Evolutionary conservation across 2,329 filamentous ascomycete genomes (phyloP), one percentile per base, ranked within the genome.

Genomic region (Cladosporium oxysporum): DNA sequence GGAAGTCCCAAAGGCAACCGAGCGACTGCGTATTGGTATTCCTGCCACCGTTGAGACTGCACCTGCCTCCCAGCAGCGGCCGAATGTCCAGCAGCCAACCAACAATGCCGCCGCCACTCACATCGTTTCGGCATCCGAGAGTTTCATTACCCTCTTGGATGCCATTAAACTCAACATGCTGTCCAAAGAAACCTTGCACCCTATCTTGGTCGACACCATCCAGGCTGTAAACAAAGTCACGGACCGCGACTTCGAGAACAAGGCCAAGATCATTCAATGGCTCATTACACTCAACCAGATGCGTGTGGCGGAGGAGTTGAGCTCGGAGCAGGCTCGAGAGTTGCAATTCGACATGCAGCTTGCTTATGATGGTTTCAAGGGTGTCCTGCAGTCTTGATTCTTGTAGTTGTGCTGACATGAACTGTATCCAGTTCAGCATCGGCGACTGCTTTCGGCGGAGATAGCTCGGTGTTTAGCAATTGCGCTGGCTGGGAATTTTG

Each of bases 231-330:
- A 98, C 80, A 95, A 96, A 75, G 95, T 99, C 69, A 97, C 94
- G 3, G 93, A 96, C 76, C 87, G 90, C 69, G 94, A 98, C 74
- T 99, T 99, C 76, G 93, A 98, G 71, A 93, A 90, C 76, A 90
- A 96, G 71, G 93, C 91, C 72, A 98, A 98, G 84, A 98, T 99
- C 72, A 93, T 99, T 65, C 93, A 97, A 78, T 99, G 95, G 95
- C 84, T 99, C 71, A 99, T 99, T 73, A 91, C 92, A 7, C 83
- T 99, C 69, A 99, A 99, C 76, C 93, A 97, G 80, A 98, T 99
- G 95, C 92, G 92, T 75, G 95, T 93, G 10, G 93, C 92, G 1
- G 93, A 98, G 74, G 93, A 97, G 77, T 79, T 99, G 71, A 90
- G 86, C 71, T 91, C 96, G 73, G 89, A 94, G 66, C 92, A 97